phyloP scores from a whole-genome alignment of 495 filamentous ascomycete genomes.

The Penicillium tannophilum region DNA sequence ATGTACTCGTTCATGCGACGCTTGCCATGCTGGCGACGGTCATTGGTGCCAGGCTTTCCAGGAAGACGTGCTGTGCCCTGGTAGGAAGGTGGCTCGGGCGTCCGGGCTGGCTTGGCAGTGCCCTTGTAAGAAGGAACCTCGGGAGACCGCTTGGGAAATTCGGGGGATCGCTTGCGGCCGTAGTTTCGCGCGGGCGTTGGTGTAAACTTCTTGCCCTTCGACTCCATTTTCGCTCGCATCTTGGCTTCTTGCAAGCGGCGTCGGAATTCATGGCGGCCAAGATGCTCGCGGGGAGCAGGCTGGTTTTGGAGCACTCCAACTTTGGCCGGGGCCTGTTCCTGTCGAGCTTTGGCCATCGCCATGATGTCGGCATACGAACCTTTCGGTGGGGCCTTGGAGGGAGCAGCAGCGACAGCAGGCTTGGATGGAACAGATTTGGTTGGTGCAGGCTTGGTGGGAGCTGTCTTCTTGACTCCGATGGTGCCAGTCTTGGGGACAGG shows the following conservation, averaged over 20 bases:
- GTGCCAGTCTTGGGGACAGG: constrained; percentile 23
- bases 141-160: constrained; percentile 6
- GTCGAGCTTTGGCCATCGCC: constrained; percentile 39
- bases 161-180: background rate
- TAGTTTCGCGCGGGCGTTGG: constrained; percentile 2
- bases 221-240: constrained; percentile 35
- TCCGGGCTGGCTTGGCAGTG: constrained; percentile 48
- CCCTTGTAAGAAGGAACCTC: constrained; percentile 52
- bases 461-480: constrained; percentile 13
- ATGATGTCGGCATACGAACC: constrained; percentile 49
- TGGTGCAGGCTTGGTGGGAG: constrained; percentile 8
- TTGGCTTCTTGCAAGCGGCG: constrained; percentile 38
- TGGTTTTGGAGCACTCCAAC: constrained; percentile 44
- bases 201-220: constrained; percentile 27
- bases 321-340: constrained; percentile 37
- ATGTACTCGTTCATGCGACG: constrained; percentile 49
- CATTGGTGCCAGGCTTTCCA: constrained; percentile 25
- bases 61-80: constrained; percentile 56
- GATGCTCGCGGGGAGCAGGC: constrained; percentile 36
- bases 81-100: constrained; percentile 46
- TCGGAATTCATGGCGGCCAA: constrained; percentile 46
- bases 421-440: constrained; percentile 11
- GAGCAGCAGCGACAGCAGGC: constrained; percentile 13
- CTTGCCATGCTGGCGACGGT: constrained; percentile 41
- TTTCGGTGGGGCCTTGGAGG: constrained; percentile 41